Conservation (phyloP, 2,329 filamentous ascomycete genomes). For the Zelopaecilomyces penicillatus region DNA sequence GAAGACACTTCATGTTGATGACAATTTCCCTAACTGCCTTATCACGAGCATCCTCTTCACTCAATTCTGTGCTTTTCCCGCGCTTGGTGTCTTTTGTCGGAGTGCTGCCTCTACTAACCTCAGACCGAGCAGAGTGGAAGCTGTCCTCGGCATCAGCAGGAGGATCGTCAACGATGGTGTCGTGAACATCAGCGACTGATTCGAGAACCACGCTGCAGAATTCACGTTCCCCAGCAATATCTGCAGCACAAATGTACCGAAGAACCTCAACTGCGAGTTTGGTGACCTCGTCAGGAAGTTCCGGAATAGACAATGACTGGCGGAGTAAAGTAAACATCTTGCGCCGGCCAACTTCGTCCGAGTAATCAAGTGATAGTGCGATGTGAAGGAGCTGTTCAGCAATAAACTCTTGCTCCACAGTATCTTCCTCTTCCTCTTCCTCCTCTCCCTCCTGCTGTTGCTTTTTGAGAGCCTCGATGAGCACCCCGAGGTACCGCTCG, state of each 20-base stretch:
- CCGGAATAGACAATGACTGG: conserved; percentile 74
- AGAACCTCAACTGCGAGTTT: conserved; percentile 78
- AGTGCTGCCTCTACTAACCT: conserved; percentile 61
- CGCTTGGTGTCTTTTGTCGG: conserved; percentile 39
- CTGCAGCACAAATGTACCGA: conserved; percentile 70
- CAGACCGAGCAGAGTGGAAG: conserved; percentile 88
- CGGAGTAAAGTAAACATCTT: conserved; percentile 93
- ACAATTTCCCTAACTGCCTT: conserved; percentile 87
- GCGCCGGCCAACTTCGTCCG: conserved; percentile 88
- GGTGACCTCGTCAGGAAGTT: conserved; percentile 86
- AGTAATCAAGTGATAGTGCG: conserved; percentile 85
- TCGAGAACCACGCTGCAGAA: conserved; percentile 83
- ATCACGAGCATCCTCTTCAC: conserved; percentile 57
- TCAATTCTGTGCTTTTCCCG: conserved; percentile 34
- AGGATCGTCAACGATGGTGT: conserved; percentile 74
- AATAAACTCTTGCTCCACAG: conserved; percentile 87
- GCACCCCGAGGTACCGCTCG: conserved; percentile 64
- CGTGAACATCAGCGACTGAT: conserved; percentile 92
- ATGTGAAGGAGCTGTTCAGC: conserved; percentile 94
- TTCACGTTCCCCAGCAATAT: conserved; percentile 66
- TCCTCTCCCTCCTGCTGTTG: conserved; percentile 46
- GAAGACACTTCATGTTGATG: conserved; percentile 96
- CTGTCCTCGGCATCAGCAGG: conserved; percentile 55
- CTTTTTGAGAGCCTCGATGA: conserved; percentile 56
- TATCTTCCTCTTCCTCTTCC: conserved; percentile 69